Evolutionary conservation across 805 yeast genomes (phyloP).

Genomic region (Wickerhamiella nectarea): DNA sequence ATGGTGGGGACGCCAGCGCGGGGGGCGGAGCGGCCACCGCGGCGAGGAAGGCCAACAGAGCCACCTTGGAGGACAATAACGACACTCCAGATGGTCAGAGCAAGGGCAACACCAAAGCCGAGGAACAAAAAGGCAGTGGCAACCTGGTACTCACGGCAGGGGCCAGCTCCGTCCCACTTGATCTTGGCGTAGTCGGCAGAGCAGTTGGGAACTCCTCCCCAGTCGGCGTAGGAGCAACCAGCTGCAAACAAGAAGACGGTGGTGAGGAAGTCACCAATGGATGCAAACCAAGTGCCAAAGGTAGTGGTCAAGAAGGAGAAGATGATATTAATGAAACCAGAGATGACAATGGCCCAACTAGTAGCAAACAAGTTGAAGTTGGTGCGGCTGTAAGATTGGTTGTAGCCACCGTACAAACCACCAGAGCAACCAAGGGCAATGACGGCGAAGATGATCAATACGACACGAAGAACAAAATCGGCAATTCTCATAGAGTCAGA

Average conservation of each 20-base stretch:
- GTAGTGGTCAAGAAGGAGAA: slow-evolving; percentile 67
- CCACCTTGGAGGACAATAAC: slow-evolving; percentile 42
- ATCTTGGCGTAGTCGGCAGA: slow-evolving; percentile 7
- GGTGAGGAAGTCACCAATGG: slow-evolving; percentile 72
- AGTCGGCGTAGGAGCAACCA: slow-evolving; percentile 85
- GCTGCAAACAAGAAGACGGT: slow-evolving; percentile 86
- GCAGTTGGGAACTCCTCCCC: slow-evolving; percentile 34
- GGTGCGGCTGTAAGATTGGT: slow-evolving; percentile 54
- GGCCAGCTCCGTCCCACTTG: slow-evolving; percentile 50
- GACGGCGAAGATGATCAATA: slow-evolving; percentile 63
- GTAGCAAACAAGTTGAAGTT: slow-evolving; percentile 79
- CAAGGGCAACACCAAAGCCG: slow-evolving; percentile 61
- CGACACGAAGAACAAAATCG: slow-evolving; percentile 59
- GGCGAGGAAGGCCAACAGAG: slow-evolving; percentile 38
- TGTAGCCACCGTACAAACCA: slow-evolving; percentile 35
- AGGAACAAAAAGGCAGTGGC: slow-evolving; percentile 73
- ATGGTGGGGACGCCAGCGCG: slow-evolving; percentile 82
- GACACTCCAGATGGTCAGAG: slow-evolving; percentile 40
- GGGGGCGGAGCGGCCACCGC: slow-evolving; percentile 36
- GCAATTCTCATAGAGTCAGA: slow-evolving; percentile 45
- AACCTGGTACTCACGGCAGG: slow-evolving; percentile 95
- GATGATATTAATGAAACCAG: slow-evolving; percentile 41
- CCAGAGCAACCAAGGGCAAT: slow-evolving; percentile 80
- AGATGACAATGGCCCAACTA: slow-evolving; percentile 71
- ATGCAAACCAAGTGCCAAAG: slow-evolving; percentile 76